phyloP scores from a whole-genome alignment of 225 moss, liverwort and hornwort species.

The Physcomitrellopsis africana region DNA sequence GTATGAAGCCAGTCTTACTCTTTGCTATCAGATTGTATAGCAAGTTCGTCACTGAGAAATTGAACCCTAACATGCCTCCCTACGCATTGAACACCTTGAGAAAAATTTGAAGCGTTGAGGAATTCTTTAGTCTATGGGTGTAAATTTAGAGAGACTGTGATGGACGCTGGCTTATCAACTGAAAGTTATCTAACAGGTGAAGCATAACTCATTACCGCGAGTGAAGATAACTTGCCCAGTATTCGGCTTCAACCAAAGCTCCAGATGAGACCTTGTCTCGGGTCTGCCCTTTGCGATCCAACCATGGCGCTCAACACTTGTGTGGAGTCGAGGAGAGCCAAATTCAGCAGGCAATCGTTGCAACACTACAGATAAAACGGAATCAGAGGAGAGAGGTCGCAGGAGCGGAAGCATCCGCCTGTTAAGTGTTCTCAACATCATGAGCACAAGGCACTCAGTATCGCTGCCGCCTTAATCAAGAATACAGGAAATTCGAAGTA shows the following conservation, averaged over 20 bases:
- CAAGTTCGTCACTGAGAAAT: too few relatives aligned
- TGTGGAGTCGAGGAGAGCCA: rapidly evolving
- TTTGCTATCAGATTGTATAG: too few relatives aligned
- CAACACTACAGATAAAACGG: not conserved
- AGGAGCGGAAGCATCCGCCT: conserved; percentile 22
- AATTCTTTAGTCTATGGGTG: not conserved
- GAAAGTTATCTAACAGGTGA: not conserved
- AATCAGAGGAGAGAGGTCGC: not conserved
- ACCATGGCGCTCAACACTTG: not conserved
- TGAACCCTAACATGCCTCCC: too few relatives aligned
- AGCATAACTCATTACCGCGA: conserved; percentile 25
- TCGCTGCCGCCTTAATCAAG: not conserved
- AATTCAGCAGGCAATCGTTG: not conserved
- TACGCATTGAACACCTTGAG: too few relatives aligned
- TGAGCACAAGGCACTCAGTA: not conserved
- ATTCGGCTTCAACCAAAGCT: not conserved
- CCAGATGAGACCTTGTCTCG: not conserved
- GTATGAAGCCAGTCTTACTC: too few relatives aligned
- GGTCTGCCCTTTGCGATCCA: not conserved
- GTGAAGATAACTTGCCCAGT: conserved; percentile 19
- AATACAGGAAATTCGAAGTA: not conserved
- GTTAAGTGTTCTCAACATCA: conserved; percentile 31
- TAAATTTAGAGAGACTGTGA: not conserved
- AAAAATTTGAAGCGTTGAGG: too few relatives aligned
- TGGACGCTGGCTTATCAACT: not conserved